Conservation (phyloP, 2,329 filamentous ascomycete species). For the Waltergamsia citrina region DNA sequence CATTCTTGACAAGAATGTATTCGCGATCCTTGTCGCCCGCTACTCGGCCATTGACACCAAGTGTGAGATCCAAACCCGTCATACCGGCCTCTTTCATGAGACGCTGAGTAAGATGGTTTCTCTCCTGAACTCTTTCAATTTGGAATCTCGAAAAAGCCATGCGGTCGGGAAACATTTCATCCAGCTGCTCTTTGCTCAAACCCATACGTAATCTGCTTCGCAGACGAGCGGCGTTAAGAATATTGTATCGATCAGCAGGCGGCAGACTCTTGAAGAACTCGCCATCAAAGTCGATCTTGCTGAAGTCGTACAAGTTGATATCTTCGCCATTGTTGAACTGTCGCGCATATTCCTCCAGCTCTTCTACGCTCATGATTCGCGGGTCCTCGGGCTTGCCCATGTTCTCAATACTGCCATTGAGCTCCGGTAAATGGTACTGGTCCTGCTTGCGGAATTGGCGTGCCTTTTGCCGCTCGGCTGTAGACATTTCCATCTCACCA, state of each 20-base stretch:
- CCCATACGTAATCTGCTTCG: slow-evolving; percentile 90
- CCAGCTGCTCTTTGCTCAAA: slow-evolving; percentile 89
- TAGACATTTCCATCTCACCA: slow-evolving; percentile 77
- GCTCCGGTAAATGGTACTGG: slow-evolving; percentile 86
- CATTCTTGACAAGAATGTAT: slow-evolving; percentile 94
- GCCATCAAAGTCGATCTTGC: slow-evolving; percentile 95
- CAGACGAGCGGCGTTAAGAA: slow-evolving; percentile 85
- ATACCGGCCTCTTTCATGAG: slow-evolving; percentile 93
- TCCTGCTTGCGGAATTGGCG: slow-evolving; percentile 79
- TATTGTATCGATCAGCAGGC: slow-evolving; percentile 88
- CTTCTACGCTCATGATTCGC: slow-evolving; percentile 90
- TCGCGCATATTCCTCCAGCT: slow-evolving; percentile 85
- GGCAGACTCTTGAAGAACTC: slow-evolving; percentile 92
- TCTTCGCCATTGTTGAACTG: slow-evolving; percentile 92
- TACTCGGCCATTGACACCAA: slow-evolving; percentile 56
- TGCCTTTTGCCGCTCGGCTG: slow-evolving; percentile 62
- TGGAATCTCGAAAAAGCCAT: slow-evolving; percentile 98
- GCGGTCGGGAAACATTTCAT: slow-evolving; percentile 92
- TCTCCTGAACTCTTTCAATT: slow-evolving; percentile 84
- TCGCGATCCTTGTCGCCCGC: slow-evolving; percentile 83
- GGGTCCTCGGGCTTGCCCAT: slow-evolving; percentile 91
- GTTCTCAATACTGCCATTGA: slow-evolving; percentile 67
- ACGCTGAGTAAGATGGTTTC: slow-evolving; percentile 89
- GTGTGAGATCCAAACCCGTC: slow-evolving; percentile 64
- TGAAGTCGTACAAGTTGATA: slow-evolving; percentile 88